Evolutionary conservation across 345 rosid species (phyloP).

Genomic region (Populus simonii): DNA sequence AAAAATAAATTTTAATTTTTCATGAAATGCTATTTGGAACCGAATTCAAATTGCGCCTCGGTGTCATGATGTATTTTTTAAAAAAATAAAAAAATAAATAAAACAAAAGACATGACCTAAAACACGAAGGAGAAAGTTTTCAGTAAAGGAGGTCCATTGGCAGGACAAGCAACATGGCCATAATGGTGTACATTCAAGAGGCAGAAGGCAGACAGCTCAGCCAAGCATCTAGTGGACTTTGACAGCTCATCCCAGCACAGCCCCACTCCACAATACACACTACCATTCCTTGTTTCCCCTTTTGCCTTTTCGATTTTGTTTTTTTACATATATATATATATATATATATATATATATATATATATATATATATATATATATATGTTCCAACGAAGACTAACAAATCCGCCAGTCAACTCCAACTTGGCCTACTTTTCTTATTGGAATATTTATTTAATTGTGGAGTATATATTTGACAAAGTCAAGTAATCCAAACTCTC

Average conservation of each 20-base stretch:
- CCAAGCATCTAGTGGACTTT: constrained; percentile 16
- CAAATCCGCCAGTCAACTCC: background rate
- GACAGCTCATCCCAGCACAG: constrained; percentile 28
- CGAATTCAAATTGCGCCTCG: too few relatives aligned
- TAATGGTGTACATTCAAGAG: constrained; percentile 16
- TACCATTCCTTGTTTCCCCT: background rate
- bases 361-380: too few relatives aligned
- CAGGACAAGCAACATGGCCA: constrained; percentile 18
- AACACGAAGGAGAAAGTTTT: background rate
- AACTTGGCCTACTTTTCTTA: background rate
- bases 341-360: too few relatives aligned
- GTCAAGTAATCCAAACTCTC: background rate
- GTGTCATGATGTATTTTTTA: too few relatives aligned
- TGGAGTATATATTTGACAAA: constrained; percentile 1
- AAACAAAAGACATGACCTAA: background rate
- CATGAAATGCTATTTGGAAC: too few relatives aligned
- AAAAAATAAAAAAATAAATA: too few relatives aligned
- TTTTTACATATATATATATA: too few relatives aligned
- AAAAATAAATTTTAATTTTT: too few relatives aligned
- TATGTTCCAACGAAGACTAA: background rate
- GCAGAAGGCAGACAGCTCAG: constrained; percentile 18
- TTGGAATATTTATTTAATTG: background rate
- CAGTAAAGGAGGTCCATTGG: background rate
- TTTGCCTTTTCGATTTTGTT: background rate
- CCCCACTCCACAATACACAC: background rate